phyloP scores from a whole-genome alignment of 148 eudicot species.

The Vaccinium corymbosum region DNA sequence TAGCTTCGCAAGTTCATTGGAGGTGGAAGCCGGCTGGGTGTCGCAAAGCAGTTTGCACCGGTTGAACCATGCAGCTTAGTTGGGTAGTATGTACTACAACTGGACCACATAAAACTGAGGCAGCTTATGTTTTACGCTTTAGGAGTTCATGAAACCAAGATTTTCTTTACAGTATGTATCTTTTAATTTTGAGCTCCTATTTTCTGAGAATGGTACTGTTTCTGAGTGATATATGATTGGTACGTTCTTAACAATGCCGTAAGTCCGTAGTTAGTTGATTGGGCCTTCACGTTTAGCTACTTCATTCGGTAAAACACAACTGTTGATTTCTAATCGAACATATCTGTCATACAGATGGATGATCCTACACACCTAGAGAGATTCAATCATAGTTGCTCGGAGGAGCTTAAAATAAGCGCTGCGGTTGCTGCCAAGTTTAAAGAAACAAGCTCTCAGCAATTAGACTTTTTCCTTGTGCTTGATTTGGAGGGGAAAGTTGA shows the following conservation, averaged over 20 bases:
- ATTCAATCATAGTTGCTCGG: constrained; percentile 63
- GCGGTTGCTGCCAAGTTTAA: constrained; percentile 20
- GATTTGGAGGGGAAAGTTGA: constrained; percentile 98
- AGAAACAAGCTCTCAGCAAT: constrained; percentile 41
- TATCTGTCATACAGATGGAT: constrained; percentile 55
- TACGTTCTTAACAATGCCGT: not conserved
- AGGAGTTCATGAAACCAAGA: not conserved
- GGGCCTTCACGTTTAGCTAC: not conserved
- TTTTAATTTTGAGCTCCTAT: not conserved
- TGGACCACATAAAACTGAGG: not conserved
- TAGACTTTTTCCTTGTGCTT: constrained; percentile 76
- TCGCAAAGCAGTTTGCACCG: constrained; percentile 3
- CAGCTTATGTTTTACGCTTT: not conserved
- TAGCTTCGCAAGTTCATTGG: constrained; percentile 1
- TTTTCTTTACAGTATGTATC: not conserved
- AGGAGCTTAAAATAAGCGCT: constrained; percentile 33
- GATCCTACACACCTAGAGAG: constrained; percentile 64
- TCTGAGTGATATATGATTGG: not conserved
- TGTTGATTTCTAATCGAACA: constrained; percentile 1
- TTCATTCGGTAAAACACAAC: not conserved
- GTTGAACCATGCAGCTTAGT: not conserved
- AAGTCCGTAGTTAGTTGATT: not conserved
- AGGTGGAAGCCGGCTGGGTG: not conserved
- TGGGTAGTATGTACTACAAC: not conserved
- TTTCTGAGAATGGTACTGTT: not conserved